These are phyloP conservation scores for Coccomyxa sp. DNA, from an alignment of 139 green algal species.

Conservation along the genomic window DNA sequence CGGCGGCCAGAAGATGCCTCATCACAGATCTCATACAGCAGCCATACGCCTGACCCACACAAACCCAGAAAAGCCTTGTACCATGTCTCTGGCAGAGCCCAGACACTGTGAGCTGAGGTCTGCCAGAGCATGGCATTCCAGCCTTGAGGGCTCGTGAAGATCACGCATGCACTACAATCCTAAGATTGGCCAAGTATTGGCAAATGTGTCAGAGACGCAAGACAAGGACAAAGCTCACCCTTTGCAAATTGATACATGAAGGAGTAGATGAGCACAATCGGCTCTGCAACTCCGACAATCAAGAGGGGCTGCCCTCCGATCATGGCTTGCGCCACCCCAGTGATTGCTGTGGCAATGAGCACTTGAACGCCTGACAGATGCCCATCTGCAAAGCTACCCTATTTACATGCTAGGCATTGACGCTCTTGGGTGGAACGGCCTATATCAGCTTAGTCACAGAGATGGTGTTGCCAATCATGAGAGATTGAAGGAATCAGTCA, in stretches of 20 bases:
- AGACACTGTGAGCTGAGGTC: too few relatives aligned
- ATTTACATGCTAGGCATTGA: not conserved
- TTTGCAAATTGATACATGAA: conserved; percentile 70
- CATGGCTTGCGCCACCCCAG: conserved; percentile 63
- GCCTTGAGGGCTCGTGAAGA: too few relatives aligned
- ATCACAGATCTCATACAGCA: too few relatives aligned
- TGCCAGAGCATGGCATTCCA: too few relatives aligned
- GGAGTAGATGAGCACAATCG: conserved; percentile 78
- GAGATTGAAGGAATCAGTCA: too few relatives aligned
- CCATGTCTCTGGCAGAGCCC: too few relatives aligned
- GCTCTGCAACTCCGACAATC: conserved; percentile 90
- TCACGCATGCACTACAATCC: not conserved
- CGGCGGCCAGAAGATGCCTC: too few relatives aligned
- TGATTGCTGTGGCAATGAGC: conserved; percentile 57
- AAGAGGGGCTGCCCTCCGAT: conserved; percentile 87
- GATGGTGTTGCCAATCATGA: not conserved
- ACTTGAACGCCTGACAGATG: conserved; percentile 39
- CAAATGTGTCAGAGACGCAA: not conserved
- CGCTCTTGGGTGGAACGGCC: not conserved
- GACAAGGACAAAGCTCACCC: not conserved
- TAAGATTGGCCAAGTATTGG: too few relatives aligned
- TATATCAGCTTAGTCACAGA: not conserved
- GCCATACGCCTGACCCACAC: too few relatives aligned
- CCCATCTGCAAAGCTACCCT: not conserved
- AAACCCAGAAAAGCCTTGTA: too few relatives aligned